Evolutionary conservation across 108 stramenopile genomes (phyloP).

Genomic region (Asterionellopsis glacialis): DNA sequence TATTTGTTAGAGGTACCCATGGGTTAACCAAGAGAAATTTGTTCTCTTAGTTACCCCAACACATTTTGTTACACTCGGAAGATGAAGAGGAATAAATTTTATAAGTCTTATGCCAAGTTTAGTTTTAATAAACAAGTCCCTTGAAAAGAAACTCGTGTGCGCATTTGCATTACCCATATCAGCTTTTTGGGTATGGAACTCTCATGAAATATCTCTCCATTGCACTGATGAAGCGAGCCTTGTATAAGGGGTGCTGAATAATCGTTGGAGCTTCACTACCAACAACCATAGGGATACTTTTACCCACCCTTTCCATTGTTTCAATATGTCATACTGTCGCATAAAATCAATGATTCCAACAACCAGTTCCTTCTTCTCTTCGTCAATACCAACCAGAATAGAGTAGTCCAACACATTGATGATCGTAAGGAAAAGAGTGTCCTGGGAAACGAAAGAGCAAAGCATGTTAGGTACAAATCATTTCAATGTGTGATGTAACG

Average conservation of each 20-base stretch:
- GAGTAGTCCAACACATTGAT: constrained; percentile 83
- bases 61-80: too few relatives aligned
- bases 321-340: constrained; percentile 85
- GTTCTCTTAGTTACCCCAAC: too few relatives aligned
- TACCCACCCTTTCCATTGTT: constrained; percentile 78
- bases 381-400: constrained; percentile 77
- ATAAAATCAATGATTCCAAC: constrained; percentile 88
- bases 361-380: constrained; percentile 62
- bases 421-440: constrained; percentile 73
- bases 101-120: too few relatives aligned
- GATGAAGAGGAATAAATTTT: too few relatives aligned
- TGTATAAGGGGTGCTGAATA: constrained; percentile 75
- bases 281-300: constrained; percentile 79
- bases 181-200: too few relatives aligned
- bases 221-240: constrained; percentile 64
- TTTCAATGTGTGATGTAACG: too few relatives aligned
- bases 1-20: too few relatives aligned
- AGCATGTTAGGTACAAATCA: too few relatives aligned
- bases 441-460: constrained; percentile 5
- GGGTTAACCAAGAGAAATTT: too few relatives aligned
- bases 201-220: constrained; percentile 87
- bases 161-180: too few relatives aligned
- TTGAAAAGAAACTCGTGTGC: too few relatives aligned
- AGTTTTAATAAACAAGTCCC: too few relatives aligned
- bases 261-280: constrained; percentile 81